Evolutionary conservation across 2,329 filamentous ascomycete genomes (phyloP).

Genomic region (Xylaria sp.): DNA sequence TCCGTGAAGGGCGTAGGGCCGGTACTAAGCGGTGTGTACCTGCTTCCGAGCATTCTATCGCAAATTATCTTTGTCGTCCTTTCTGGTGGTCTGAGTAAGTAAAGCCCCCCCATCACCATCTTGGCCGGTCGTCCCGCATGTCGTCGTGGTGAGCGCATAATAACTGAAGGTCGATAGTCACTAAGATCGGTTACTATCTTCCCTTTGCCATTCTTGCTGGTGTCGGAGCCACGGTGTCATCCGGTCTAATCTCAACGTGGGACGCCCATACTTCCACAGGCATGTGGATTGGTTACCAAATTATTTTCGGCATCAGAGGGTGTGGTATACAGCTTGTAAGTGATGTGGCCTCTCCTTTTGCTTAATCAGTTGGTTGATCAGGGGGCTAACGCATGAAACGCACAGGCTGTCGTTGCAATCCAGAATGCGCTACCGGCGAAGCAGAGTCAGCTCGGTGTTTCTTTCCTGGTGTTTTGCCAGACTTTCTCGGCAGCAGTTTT

Average conservation of each 20-base stretch:
- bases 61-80: slow-evolving; percentile 69
- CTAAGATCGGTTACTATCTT: slow-evolving; percentile 47
- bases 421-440: slow-evolving; percentile 45
- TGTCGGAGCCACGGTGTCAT: slow-evolving; percentile 40
- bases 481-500: slow-evolving; percentile 46
- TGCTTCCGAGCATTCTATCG: slow-evolving; percentile 49
- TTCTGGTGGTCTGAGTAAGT: slow-evolving; percentile 45
- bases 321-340: slow-evolving; percentile 45
- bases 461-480: slow-evolving; percentile 49
- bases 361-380: not conserved
- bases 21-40: slow-evolving; percentile 50
- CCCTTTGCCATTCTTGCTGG: slow-evolving; percentile 46
- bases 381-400: slow-evolving; percentile 8
- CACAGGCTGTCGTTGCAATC: slow-evolving; percentile 45
- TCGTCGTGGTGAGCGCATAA: not conserved
- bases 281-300: slow-evolving; percentile 48
- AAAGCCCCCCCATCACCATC: not conserved
- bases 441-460: slow-evolving; percentile 45
- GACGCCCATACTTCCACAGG: slow-evolving; percentile 41
- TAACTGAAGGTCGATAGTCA: slow-evolving; percentile 37
- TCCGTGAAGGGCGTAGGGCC: slow-evolving; percentile 48
- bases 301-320: slow-evolving; percentile 46
- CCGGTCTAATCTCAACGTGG: slow-evolving; percentile 48
- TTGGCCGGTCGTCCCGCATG: not conserved
- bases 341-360: not conserved